Evolutionary conservation across 805 yeast genomes (phyloP).

Genomic region (Metschnikowia colocasiae): DNA sequence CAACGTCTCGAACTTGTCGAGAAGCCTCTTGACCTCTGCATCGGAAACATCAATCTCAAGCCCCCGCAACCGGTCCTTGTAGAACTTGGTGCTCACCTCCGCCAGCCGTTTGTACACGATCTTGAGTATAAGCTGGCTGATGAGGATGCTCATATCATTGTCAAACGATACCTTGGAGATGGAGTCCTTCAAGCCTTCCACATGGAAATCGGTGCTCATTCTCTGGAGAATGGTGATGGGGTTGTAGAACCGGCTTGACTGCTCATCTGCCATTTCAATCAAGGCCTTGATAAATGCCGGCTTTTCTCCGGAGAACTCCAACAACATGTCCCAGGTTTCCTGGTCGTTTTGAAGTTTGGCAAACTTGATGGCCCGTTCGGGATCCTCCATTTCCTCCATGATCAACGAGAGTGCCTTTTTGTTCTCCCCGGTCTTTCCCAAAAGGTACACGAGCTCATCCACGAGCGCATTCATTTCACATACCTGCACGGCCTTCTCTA

Average conservation of each 20-base stretch:
- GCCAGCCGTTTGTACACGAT: constrained; percentile 33
- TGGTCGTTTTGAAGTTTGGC: constrained; percentile 63
- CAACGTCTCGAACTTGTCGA: constrained; percentile 28
- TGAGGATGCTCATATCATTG: constrained; percentile 49
- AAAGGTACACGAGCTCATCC: constrained; percentile 74
- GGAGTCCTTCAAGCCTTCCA: constrained; percentile 62
- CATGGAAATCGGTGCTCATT: constrained; percentile 58
- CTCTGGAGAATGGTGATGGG: constrained; percentile 65
- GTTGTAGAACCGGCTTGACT: constrained; percentile 42
- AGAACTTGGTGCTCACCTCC: constrained; percentile 23
- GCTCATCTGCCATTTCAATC: constrained; percentile 63
- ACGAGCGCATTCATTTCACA: constrained; percentile 53
- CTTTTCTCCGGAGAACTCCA: constrained; percentile 64
- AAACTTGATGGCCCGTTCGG: constrained; percentile 75
- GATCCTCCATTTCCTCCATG: constrained; percentile 72
- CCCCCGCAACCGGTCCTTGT: constrained; percentile 25
- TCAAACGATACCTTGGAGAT: constrained; percentile 60
- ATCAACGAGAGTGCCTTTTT: constrained; percentile 72
- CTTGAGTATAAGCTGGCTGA: constrained; percentile 51
- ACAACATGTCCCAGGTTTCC: constrained; percentile 77
- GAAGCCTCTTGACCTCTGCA: constrained; percentile 18
- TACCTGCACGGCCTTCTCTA: constrained; percentile 63
- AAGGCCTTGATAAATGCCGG: constrained; percentile 77
- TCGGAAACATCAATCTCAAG: constrained; percentile 22
- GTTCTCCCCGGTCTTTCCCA: constrained; percentile 80